Evolutionary conservation across 148 eudicot species (phyloP).

Genomic region (Diospyros kaki): DNA sequence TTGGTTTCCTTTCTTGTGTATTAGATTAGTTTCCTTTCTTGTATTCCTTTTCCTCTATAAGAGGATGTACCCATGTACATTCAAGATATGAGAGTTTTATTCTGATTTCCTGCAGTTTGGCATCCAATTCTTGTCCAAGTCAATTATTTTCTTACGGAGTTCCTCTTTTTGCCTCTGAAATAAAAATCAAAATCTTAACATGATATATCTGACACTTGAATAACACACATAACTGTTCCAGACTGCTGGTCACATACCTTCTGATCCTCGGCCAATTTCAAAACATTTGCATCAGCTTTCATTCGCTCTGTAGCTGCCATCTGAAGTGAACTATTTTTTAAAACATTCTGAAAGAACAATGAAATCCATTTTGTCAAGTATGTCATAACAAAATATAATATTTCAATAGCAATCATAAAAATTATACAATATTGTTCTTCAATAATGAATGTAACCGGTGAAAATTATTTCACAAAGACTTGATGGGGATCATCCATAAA

Average conservation of each 20-base stretch:
- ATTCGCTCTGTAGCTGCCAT: constrained; percentile 66
- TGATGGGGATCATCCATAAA: too few species aligned
- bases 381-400: not conserved
- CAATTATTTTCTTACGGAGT: constrained; percentile 61
- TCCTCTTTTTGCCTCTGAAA: constrained; percentile 75
- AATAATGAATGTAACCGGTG: too few species aligned
- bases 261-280: constrained; percentile 86
- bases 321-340: constrained; percentile 56
- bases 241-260: constrained; percentile 32
- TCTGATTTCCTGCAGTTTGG: constrained; percentile 8
- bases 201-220: not conserved
- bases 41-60: too few species aligned
- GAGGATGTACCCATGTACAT: too few species aligned
- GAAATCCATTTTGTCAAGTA: constrained; percentile 17
- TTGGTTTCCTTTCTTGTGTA: too few species aligned
- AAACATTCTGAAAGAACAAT: constrained; percentile 48
- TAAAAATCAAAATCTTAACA: constrained; percentile 3
- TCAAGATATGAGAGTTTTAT: too few species aligned
- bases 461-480: too few species aligned
- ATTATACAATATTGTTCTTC: too few species aligned
- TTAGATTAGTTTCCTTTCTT: too few species aligned
- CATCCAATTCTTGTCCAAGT: constrained; percentile 76
- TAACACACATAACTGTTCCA: too few species aligned
- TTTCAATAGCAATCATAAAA: too few species aligned
- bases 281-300: constrained; percentile 72